These are phyloP conservation scores for Eucalyptus polyanthemos DNA, from an alignment of 345 rosid species.

Conservation along the genomic window DNA sequence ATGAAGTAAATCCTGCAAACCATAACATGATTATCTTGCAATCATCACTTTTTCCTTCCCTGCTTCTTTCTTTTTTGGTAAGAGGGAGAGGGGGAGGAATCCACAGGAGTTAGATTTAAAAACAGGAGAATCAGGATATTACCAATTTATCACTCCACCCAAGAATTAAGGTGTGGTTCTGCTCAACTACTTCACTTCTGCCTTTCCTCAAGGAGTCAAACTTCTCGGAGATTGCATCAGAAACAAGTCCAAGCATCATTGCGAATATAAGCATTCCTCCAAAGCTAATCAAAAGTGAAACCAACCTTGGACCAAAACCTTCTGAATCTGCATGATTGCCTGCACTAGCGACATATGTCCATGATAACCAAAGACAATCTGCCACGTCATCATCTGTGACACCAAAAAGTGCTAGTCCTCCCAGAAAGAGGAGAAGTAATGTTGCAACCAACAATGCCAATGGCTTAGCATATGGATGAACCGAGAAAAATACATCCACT, in stretches of 20 bases:
- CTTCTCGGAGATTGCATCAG: slow-evolving; percentile 72
- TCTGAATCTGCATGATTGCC: slow-evolving; percentile 68
- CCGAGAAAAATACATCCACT: slow-evolving; percentile 39
- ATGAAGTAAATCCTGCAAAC: not conserved
- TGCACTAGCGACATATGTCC: slow-evolving; percentile 59
- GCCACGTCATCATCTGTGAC: slow-evolving; percentile 49
- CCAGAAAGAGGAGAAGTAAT: slow-evolving; percentile 44
- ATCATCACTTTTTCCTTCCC: not conserved
- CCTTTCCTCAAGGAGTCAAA: slow-evolving; percentile 68
- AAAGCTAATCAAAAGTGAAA: slow-evolving; percentile 63
- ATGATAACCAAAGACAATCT: slow-evolving; percentile 66
- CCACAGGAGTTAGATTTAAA: not conserved
- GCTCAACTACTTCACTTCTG: slow-evolving; percentile 60
- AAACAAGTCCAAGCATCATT: slow-evolving; percentile 76
- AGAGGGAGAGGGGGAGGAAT: not conserved
- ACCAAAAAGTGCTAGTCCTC: slow-evolving; percentile 60
- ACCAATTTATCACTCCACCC: slow-evolving; percentile 88
- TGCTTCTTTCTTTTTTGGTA: not conserved
- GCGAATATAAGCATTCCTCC: slow-evolving; percentile 83
- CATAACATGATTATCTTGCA: not conserved
- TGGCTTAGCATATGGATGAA: slow-evolving; percentile 65
- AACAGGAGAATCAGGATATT: slow-evolving; percentile 14
- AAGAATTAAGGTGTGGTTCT: slow-evolving; percentile 58
- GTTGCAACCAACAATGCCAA: slow-evolving; percentile 56
- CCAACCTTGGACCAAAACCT: slow-evolving; percentile 55